Evolutionary conservation across 352 stramenopile species (phyloP).

Genomic region (Globisporangium cystogenes): DNA sequence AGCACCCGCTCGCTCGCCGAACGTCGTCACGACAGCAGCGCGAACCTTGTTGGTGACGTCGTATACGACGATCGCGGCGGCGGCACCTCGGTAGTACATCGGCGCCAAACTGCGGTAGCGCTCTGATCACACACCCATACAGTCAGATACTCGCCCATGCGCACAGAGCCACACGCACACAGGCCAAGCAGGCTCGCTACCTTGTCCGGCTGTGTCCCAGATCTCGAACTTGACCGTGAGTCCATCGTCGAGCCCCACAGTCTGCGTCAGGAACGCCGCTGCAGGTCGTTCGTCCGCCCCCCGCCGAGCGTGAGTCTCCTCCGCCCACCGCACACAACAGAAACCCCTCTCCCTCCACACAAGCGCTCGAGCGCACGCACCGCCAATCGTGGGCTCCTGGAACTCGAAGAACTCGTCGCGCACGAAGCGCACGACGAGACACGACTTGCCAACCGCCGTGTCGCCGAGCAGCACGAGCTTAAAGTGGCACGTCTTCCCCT

Average conservation of each 20-base stretch:
- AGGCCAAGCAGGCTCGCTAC: no score
- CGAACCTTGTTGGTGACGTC: slow-evolving; percentile 95
- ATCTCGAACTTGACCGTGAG: slow-evolving; percentile 99
- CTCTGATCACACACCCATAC: slow-evolving; percentile 57
- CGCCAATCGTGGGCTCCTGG: slow-evolving; percentile 96
- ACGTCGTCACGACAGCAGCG: no score
- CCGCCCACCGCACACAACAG: neutral
- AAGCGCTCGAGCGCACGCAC: slow-evolving; percentile 34
- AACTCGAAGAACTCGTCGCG: slow-evolving; percentile 99
- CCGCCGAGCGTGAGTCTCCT: slow-evolving; percentile 1
- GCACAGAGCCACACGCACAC: neutral
- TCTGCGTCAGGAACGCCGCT: slow-evolving; percentile 98
- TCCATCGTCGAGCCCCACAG: slow-evolving; percentile 95
- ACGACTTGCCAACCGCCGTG: slow-evolving; percentile 99
- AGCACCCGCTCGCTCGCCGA: no score
- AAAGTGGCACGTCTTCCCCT: slow-evolving; percentile 93
- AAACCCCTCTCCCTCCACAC: neutral
- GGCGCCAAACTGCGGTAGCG: slow-evolving; percentile 95
- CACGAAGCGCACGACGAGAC: slow-evolving; percentile 99
- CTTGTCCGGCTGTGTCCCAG: slow-evolving; percentile 97
- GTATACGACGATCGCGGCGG: slow-evolving; percentile 96
- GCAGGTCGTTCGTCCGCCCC: slow-evolving; percentile 5
- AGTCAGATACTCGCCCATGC: slow-evolving; percentile 2
- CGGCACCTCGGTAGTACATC: slow-evolving; percentile 97
- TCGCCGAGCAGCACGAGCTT: slow-evolving; percentile 99